phyloP scores from a whole-genome alignment of 768 basidiomycete species.

The Cystofilobasidium bisporidii region DNA sequence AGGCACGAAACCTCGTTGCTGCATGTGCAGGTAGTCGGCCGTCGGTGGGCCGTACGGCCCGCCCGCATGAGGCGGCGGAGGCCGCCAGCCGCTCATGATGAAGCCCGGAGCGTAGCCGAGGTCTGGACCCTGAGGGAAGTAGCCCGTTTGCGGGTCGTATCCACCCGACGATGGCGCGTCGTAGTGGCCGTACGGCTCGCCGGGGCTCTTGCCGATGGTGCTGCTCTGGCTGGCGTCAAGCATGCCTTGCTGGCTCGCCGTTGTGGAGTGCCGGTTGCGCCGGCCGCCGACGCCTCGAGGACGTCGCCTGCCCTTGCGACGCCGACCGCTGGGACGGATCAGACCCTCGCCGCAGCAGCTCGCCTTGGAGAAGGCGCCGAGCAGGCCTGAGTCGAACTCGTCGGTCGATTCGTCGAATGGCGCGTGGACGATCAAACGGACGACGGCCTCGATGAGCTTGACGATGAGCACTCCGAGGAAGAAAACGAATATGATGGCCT shows the following conservation, averaged over 20 bases:
- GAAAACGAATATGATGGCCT: conserved; percentile 69
- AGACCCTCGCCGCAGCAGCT: conserved; percentile 25
- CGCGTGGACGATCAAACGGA: conserved; percentile 64
- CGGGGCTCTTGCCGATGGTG: conserved; percentile 7
- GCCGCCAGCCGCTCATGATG: conserved; percentile 93
- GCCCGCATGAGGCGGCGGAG: conserved; percentile 37
- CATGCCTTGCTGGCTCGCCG: conserved; percentile 8
- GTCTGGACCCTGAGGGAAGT: conserved; percentile 29
- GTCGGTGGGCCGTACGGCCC: neutral
- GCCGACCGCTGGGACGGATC: conserved; percentile 57
- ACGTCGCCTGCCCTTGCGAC: conserved; percentile 42
- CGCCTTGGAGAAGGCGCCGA: conserved; percentile 58
- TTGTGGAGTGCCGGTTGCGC: conserved; percentile 32
- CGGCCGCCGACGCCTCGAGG: neutral
- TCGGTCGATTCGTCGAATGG: conserved; percentile 77
- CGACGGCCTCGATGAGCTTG: conserved; percentile 73
- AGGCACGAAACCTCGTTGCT: conserved; percentile 24
- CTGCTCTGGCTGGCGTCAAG: conserved; percentile 21
- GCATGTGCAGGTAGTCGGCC: neutral
- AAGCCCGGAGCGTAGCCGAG: conserved; percentile 50
- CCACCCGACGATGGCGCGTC: neutral
- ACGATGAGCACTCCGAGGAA: conserved; percentile 68
- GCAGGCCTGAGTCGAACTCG: conserved; percentile 71
- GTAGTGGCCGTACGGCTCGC: neutral
- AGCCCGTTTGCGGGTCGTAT: neutral